Conservation (phyloP, 805 yeast genomes). For the Blastobotrys parvus region DNA sequence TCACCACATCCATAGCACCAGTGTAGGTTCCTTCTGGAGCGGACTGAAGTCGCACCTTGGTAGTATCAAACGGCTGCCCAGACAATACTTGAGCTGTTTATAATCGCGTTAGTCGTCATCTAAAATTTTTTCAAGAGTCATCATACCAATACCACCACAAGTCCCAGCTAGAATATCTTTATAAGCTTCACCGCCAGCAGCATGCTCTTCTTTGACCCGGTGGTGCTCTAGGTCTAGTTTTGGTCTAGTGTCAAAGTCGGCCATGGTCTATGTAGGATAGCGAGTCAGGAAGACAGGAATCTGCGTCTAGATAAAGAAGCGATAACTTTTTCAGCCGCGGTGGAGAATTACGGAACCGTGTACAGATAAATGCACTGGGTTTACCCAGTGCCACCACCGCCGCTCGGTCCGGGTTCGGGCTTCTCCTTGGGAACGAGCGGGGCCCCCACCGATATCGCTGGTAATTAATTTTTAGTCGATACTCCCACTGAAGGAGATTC, state of each 20-base stretch:
- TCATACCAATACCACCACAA: slow-evolving; percentile 64
- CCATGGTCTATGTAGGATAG: no score
- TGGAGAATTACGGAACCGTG: no score
- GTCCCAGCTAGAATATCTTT: slow-evolving; percentile 90
- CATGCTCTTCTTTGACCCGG: slow-evolving; percentile 16
- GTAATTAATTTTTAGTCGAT: no score
- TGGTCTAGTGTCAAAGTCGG: not conserved
- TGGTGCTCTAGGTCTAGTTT: slow-evolving; percentile 21
- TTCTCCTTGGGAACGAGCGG: no score
- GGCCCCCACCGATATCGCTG: no score
- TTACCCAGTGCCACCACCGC: no score
- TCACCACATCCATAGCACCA: slow-evolving; percentile 72
- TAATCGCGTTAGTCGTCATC: not conserved
- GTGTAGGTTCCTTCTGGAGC: slow-evolving; percentile 67
- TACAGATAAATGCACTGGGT: no score
- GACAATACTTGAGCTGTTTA: slow-evolving; percentile 72
- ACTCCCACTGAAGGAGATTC: no score
- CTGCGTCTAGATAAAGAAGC: no score
- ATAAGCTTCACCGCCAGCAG: slow-evolving; percentile 12
- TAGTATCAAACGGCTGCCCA: slow-evolving; percentile 95
- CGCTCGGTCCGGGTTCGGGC: no score
- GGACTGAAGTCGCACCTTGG: slow-evolving; percentile 86
- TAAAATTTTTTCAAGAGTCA: not conserved
- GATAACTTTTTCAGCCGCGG: no score
- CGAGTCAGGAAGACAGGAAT: no score